phyloP scores from a whole-genome alignment of 108 stramenopile species.

The Stephanodiscus triporus region DNA sequence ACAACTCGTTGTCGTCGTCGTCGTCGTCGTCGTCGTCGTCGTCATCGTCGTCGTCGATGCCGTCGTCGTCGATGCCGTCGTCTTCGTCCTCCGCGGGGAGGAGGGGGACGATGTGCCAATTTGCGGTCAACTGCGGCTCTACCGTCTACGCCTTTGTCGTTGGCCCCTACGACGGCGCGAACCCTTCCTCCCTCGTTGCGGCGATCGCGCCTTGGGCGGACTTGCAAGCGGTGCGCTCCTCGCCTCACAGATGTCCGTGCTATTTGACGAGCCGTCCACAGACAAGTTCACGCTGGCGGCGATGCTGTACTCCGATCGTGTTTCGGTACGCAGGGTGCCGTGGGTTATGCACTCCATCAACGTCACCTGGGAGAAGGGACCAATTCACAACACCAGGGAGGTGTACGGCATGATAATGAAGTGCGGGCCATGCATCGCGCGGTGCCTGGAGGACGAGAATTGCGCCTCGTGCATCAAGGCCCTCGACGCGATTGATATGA shows the following conservation, averaged over 20 bases:
- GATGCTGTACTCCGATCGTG: conserved; percentile 77
- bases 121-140: conserved; percentile 62
- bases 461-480: conserved; percentile 73
- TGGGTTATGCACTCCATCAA: conserved; percentile 73
- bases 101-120: conserved; percentile 54
- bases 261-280: conserved; percentile 61
- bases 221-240: conserved; percentile 65
- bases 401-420: conserved; percentile 74
- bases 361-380: conserved; percentile 91
- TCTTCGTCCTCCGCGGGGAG: no score
- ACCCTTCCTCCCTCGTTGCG: no score
- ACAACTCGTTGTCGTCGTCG: no score
- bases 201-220: conserved; percentile 72
- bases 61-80: no score
- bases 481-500: conserved; percentile 75
- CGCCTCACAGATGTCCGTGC: conserved; percentile 56
- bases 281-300: conserved; percentile 79
- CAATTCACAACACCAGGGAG: conserved; percentile 73
- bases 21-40: no score
- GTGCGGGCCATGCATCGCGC: conserved; percentile 75
- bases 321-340: conserved; percentile 57
- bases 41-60: no score
- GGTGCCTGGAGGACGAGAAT: conserved; percentile 70
- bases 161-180: conserved; percentile 59
- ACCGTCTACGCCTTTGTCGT: conserved; percentile 52